phyloP scores from a whole-genome alignment of 345 rosid species.

The Euphorbia pulcherrima region DNA sequence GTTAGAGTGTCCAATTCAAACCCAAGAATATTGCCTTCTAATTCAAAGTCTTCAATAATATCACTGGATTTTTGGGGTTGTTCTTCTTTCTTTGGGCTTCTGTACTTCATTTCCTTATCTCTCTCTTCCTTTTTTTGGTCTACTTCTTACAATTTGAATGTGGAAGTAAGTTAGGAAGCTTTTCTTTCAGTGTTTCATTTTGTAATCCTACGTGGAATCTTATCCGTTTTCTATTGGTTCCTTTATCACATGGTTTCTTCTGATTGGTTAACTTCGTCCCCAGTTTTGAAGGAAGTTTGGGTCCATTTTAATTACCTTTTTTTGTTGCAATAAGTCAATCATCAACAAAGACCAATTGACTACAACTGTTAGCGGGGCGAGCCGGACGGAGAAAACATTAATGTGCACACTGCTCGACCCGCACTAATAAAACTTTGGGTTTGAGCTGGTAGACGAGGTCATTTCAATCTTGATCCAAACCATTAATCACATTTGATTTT shows the following conservation, averaged over 20 bases:
- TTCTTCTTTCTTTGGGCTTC: conserved; percentile 44
- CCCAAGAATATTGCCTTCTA: conserved; percentile 31
- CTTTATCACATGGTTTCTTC: not conserved
- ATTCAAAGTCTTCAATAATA: conserved; percentile 25
- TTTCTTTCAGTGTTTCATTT: not conserved
- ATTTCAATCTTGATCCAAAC: too few species aligned
- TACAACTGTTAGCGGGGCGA: too few species aligned
- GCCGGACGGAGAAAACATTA: too few species aligned
- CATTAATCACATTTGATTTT: too few species aligned
- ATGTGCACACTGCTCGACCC: too few species aligned
- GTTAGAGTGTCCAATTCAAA: conserved; percentile 20
- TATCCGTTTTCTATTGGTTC: conserved; percentile 34
- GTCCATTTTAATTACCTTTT: not conserved
- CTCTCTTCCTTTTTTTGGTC: not conserved
- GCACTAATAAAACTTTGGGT: too few species aligned
- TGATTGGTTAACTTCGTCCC: conserved; percentile 18
- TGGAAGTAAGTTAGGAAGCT: too few species aligned
- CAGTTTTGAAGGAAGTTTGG: conserved; percentile 22
- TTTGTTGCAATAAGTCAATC: not conserved
- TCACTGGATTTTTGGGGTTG: conserved; percentile 13
- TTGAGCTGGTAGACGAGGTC: too few species aligned
- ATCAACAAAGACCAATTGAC: too few species aligned
- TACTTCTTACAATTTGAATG: not conserved
- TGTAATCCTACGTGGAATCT: conserved; percentile 25
- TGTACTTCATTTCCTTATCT: conserved; percentile 29